These are phyloP conservation scores for Gonapodya prolifera DNA, from an alignment of 192 early-diverging fungal species.

Conservation along the genomic window DNA sequence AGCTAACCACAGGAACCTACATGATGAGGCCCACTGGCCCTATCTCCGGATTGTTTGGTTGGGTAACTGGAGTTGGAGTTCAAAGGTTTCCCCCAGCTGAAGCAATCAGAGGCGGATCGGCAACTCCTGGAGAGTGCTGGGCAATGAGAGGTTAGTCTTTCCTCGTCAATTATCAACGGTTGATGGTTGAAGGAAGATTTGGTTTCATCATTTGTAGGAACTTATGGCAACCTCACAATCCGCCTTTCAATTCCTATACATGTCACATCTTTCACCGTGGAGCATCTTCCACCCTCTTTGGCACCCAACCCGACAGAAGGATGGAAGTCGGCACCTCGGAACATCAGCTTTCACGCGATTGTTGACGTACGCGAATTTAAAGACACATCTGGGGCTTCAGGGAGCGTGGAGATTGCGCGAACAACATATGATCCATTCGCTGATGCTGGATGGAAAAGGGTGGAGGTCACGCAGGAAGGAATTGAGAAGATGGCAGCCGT, in stretches of 20 bases:
- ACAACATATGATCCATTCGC: not conserved
- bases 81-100: not conserved
- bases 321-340: not conserved
- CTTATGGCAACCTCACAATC: not conserved
- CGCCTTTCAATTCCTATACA: not conserved
- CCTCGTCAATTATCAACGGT: not conserved
- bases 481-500: not conserved
- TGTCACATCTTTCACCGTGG: not conserved
- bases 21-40: not conserved
- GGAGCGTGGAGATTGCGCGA: not conserved
- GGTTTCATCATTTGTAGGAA: not conserved
- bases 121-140: constrained; percentile 1
- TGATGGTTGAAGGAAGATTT: not conserved
- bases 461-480: not conserved
- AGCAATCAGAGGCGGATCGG: not conserved
- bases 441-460: not conserved
- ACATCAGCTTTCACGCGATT: not conserved
- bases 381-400: not conserved
- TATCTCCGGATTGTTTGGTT: not conserved
- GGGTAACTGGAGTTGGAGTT: not conserved
- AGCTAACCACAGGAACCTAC: not conserved
- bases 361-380: not conserved
- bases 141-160: not conserved
- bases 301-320: not conserved
- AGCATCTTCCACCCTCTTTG: not conserved